A percentile compares a stretch with the other conserved stretches of the same genome.
Conservation (phyloP, 345 rosid species). For the Cardamine resedifolia region DNA sequence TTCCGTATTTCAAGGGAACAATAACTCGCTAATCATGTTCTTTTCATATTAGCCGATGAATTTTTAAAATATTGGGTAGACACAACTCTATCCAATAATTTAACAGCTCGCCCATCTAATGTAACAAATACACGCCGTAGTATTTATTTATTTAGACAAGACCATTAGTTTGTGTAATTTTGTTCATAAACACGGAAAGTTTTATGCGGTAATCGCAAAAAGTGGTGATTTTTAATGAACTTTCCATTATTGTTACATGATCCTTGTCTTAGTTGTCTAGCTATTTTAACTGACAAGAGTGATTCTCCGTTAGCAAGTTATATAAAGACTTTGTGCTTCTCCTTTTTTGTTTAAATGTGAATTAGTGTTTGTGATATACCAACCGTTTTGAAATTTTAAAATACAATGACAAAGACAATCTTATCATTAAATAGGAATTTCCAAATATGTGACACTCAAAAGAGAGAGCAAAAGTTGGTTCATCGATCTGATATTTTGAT, state of each 20-base stretch:
- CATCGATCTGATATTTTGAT: neutral
- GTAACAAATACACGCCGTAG: neutral
- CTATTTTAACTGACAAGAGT: neutral
- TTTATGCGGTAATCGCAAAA: neutral
- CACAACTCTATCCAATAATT: neutral
- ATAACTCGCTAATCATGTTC: neutral
- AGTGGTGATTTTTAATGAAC: neutral
- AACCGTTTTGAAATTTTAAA: neutral
- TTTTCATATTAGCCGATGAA: neutral
- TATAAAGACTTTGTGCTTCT: neutral
- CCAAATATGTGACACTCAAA: neutral
- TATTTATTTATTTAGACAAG: neutral
- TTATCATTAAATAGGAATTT: neutral
- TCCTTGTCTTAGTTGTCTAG: neutral
- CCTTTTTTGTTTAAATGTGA: neutral
- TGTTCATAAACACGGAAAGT: neutral
- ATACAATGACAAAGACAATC: neutral
- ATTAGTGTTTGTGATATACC: neutral
- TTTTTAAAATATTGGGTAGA: neutral
- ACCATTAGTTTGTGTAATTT: neutral
- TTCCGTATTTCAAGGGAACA: neutral
- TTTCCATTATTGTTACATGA: neutral
- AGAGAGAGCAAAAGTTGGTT: neutral
- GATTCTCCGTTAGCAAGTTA: too few species aligned
- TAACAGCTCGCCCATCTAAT: neutral